These are phyloP conservation scores for Boechera stricta DNA, from an alignment of 345 rosid species.

Conservation along the genomic window DNA sequence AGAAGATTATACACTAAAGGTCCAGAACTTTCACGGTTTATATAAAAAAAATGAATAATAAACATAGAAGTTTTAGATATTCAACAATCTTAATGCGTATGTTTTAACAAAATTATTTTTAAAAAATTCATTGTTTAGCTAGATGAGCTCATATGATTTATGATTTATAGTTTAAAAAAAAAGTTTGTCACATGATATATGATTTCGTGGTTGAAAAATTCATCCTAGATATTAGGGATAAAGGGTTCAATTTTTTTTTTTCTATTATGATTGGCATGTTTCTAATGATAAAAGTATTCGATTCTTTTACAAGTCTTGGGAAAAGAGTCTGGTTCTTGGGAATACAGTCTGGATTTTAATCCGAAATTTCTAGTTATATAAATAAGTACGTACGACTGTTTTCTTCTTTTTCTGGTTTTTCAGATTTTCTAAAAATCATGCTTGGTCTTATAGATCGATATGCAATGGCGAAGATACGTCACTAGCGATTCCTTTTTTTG, in stretches of 20 bases:
- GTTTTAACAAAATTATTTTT: no score
- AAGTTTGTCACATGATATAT: background rate
- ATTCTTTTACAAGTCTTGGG: background rate
- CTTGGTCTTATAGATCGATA: background rate
- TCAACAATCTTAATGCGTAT: background rate
- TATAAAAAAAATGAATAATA: no score
- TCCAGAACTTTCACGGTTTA: no score
- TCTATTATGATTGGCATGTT: background rate
- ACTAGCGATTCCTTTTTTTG: conserved; percentile 10
- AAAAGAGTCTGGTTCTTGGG: background rate
- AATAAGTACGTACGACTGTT: background rate
- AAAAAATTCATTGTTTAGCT: background rate
- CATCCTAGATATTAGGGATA: background rate
- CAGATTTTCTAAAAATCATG: background rate
- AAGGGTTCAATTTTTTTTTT: background rate
- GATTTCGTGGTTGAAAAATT: background rate
- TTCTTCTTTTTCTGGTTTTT: background rate
- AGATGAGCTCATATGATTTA: no score
- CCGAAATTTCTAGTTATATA: background rate
- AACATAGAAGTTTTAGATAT: no score
- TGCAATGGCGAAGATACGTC: conserved; percentile 6
- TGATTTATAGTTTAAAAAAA: no score
- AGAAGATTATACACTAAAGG: no score
- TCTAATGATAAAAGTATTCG: background rate
- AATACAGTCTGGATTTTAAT: background rate